Conservation (phyloP, 2,329 filamentous ascomycete genomes). For the Monosporascus sp. region DNA sequence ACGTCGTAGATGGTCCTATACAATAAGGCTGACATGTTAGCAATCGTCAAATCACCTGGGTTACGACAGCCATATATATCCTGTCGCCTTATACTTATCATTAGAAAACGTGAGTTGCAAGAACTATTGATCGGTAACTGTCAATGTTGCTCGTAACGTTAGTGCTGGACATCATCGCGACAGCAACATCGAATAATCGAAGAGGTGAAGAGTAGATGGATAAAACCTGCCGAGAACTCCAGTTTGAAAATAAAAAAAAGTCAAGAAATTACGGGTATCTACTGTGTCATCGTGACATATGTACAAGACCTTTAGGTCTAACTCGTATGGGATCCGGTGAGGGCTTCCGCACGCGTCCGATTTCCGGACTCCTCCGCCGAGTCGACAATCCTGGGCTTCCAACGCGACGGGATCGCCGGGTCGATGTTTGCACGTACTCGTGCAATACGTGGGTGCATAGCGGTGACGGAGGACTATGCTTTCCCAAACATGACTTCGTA, state of each 20-base stretch:
- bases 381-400: slow-evolving; percentile 28
- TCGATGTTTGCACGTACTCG: slow-evolving; percentile 17
- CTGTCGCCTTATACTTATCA: too few relatives aligned
- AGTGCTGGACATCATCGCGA: background rate
- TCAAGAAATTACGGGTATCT: slow-evolving; percentile 18
- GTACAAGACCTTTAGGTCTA: slow-evolving; percentile 35
- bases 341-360: slow-evolving; percentile 45
- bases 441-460: slow-evolving; percentile 7
- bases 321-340: slow-evolving; percentile 34
- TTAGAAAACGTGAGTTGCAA: too few relatives aligned
- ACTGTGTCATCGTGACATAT: slow-evolving; percentile 28
- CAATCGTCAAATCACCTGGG: too few relatives aligned
- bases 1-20: too few relatives aligned
- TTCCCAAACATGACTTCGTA: slow-evolving; percentile 18
- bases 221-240: background rate
- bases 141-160: too few relatives aligned
- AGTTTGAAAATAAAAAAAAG: slow-evolving; percentile 3
- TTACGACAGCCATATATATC: too few relatives aligned
- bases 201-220: background rate
- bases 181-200: background rate
- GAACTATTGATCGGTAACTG: too few relatives aligned
- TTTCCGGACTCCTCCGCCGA: slow-evolving; percentile 41
- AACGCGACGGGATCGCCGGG: slow-evolving; percentile 27
- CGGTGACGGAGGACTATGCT: slow-evolving; percentile 29
- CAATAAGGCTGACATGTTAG: too few relatives aligned